Base-by-base conservation (phyloP, 1,284 basidiomycete species). In the Puccinia brachypodii region DNA sequence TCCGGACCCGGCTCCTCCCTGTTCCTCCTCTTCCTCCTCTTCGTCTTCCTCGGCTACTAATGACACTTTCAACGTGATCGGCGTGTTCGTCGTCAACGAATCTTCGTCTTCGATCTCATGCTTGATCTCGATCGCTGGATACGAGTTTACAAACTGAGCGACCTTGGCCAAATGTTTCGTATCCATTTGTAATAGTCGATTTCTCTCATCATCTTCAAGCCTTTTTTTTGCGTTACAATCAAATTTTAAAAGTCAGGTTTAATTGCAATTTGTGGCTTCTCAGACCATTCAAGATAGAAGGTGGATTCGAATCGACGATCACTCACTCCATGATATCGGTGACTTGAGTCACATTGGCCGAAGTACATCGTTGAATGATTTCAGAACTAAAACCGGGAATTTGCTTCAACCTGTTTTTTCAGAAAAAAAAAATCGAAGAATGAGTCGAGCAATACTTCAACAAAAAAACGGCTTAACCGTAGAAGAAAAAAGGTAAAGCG, bases 101-200 rank as follows among this genome's bases (percentile, higher is more conserved):
- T 92, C 93, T 85, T 93, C 92, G 74, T 88, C 88, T 83, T 91
- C 91, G 50, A 99, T 89, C 83, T 95, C 91, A 85, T 92, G 90
- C 25, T 90, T 89, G 56, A 99, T 93, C 83, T 99, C 96, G 69
- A 99, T 89, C 74, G 94, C 93, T 0, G 95, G 95, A 86, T 96
- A 97, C 0, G 93, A 92, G 88, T 97, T 98, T 85, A 96, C 94
- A 84, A 98, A 96, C 69, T 91, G 92, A 19, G 96, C 95, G 31
- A 98, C 94, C 84, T 93, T 92, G 83, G 80, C 80, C 92, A 97
- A 94, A 86, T 98, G 94, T 58, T 90, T 89, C 19, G 92, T 89
- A 83, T 92, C 91, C 93, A 98, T 95, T 85, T 92, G 91, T 60
- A 99, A 87, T 66, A 98, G 88, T 72, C 91, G 89, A 83, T 92